These are phyloP conservation scores for Verticillium isaacii DNA, from an alignment of 2,329 filamentous ascomycete species.

Conservation along the genomic window DNA sequence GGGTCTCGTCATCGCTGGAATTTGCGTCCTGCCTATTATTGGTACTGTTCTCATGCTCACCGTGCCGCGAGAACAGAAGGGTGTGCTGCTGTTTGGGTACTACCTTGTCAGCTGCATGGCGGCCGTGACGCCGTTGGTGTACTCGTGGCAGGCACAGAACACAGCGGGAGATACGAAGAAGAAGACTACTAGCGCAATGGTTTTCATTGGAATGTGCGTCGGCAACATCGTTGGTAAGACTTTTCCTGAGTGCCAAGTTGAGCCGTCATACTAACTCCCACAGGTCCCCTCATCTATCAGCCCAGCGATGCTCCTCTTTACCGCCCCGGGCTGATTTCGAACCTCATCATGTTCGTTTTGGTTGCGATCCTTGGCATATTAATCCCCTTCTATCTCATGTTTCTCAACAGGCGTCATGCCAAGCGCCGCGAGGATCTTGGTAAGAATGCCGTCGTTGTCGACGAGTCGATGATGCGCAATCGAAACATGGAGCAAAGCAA, in stretches of 20 bases:
- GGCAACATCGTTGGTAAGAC: constrained; percentile 57
- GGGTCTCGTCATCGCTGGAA: constrained; percentile 44
- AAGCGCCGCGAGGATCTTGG: constrained; percentile 51
- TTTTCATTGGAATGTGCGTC: constrained; percentile 46
- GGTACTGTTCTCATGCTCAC: constrained; percentile 55
- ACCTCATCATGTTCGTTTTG: constrained; percentile 50
- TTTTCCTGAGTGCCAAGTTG: background rate
- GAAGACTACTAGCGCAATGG: constrained; percentile 41
- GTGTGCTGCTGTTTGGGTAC: constrained; percentile 53
- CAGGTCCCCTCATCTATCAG: constrained; percentile 54
- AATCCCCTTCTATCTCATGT: constrained; percentile 47
- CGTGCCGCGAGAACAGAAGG: constrained; percentile 33
- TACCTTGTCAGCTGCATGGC: constrained; percentile 64
- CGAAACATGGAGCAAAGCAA: constrained; percentile 51
- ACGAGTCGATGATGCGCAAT: constrained; percentile 39
- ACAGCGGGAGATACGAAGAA: constrained; percentile 66
- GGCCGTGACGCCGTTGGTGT: constrained; percentile 59
- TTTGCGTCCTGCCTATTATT: constrained; percentile 56
- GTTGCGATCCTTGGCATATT: constrained; percentile 22
- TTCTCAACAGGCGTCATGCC: constrained; percentile 54
- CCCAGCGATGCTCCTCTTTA: constrained; percentile 54
- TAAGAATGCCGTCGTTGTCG: constrained; percentile 39
- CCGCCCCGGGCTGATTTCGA: constrained; percentile 49
- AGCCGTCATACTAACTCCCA: background rate
- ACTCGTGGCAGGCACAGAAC: constrained; percentile 66